phyloP scores from a whole-genome alignment of 176 grass and related monocot genomes.

The Bothriochloa decipiens region DNA sequence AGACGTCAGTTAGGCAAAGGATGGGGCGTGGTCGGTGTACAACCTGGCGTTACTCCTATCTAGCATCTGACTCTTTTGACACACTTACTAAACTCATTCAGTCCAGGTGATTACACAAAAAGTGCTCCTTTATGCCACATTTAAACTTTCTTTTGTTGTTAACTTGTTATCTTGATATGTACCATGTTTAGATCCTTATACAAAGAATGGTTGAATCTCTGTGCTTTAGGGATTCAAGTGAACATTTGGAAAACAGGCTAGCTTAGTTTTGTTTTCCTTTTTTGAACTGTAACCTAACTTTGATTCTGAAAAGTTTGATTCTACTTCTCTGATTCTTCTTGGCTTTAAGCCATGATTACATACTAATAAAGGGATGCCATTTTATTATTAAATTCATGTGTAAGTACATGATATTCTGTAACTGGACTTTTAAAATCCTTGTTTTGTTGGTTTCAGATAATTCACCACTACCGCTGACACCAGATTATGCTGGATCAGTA shows the following conservation, averaged over 20 bases:
- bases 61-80: not conserved
- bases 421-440: not conserved
- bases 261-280: not conserved
- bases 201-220: not conserved
- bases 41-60: not conserved
- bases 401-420: not conserved
- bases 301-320: constrained; percentile 6
- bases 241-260: not conserved
- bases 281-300: constrained; percentile 1
- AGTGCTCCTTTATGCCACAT: not conserved
- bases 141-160: not conserved
- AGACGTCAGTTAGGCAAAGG: not conserved
- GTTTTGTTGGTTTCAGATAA: constrained; percentile 48
- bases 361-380: not conserved
- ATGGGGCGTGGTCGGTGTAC: not conserved
- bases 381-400: not conserved
- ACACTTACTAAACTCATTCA: not conserved
- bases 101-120: not conserved
- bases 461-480: constrained; percentile 54
- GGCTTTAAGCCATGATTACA: not conserved
- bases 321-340: not conserved
- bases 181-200: not conserved
- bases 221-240: not conserved
- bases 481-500: constrained; percentile 52
- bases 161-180: not conserved